Base-by-base conservation (phyloP, 208 protist species). In the Herpetomonas samuelpessoai region DNA sequence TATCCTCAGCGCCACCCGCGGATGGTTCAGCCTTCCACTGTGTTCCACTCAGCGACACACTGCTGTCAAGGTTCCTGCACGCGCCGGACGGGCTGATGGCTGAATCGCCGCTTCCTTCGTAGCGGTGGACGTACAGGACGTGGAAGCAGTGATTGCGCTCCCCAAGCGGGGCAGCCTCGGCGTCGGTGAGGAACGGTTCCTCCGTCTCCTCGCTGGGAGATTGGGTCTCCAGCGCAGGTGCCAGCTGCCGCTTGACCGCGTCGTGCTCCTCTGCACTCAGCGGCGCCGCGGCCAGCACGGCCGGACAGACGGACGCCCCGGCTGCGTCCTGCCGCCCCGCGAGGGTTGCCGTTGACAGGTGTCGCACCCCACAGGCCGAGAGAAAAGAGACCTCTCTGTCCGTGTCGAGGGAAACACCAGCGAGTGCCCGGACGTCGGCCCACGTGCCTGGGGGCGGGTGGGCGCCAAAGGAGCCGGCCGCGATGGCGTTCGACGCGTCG, bases 401-500 rank as follows among this genome's bases (percentile, higher is more conserved):
- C n/a, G n/a, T n/a, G n/a, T n/a, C n/a, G n/a, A n/a, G n/a, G n/a
- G n/a, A n/a, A n/a, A n/a, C n/a, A n/a, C n/a, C n/a, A n/a, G n/a
- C n/a, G n/a, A n/a, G n/a, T n/a, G n/a, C n/a, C 9, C 35, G 35
- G 9, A 41, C 35, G 9, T 41, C 35, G 35, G 35, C 35, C 35
- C 35, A 41, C 35, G 35, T 41, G n/a, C n/a, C n/a, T n/a, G n/a
- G n/a, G n/a, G n/a, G n/a, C n/a, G n/a, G n/a, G 9, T 41, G 35
- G 9, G 35, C 35, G 35, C 6, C 9, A 6, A 14, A 41, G 47
- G n/a, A 2, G n/a, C 10, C 21, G 2, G 50, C 12, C 3, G 66
- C 26, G 22, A 54, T 53, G 6, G 66, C 47, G 54, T 67, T 72
- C 45, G 58, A 66, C 14, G 48, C 31, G 46, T 67, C 59, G 54